Evolutionary conservation across 2,329 filamentous ascomycete species (phyloP).

Genomic region (Fusarium veterinarium): DNA sequence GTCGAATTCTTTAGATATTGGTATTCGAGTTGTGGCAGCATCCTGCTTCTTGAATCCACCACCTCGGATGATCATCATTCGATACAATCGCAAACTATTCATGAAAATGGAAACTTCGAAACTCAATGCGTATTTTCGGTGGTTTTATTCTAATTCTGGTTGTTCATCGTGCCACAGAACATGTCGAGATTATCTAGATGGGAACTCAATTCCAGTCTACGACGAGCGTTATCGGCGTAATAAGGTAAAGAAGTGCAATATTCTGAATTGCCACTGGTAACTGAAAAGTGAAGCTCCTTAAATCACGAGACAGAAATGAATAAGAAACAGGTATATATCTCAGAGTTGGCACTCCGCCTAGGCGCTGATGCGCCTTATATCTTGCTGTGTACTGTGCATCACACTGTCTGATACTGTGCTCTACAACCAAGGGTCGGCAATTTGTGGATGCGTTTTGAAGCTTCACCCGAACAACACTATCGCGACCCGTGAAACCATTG

Average conservation of each 20-base stretch:
- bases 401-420: constrained; percentile 39
- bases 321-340: not conserved
- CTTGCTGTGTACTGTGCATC: constrained; percentile 21
- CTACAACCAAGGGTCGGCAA: constrained; percentile 36
- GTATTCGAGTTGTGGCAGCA: not conserved
- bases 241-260: not conserved
- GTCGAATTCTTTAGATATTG: not conserved
- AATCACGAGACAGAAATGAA: not conserved
- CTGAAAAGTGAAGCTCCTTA: not conserved
- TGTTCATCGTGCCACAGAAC: not conserved
- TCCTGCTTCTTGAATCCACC: not conserved
- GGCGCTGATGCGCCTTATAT: not conserved
- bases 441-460: constrained; percentile 41
- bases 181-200: not conserved
- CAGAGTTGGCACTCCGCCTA: not conserved
- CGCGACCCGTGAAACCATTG: constrained; percentile 44
- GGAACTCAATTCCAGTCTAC: not conserved
- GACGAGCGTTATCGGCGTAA: not conserved
- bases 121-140: not conserved
- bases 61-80: not conserved
- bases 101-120: not conserved
- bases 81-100: not conserved
- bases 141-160: not conserved
- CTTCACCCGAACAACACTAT: constrained; percentile 42
- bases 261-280: not conserved